Percentiles rank a stretch among this genome's conserved stretches.
Conservation (phyloP, 176 grass and related monocot species). For the Olyra latifolia region DNA sequence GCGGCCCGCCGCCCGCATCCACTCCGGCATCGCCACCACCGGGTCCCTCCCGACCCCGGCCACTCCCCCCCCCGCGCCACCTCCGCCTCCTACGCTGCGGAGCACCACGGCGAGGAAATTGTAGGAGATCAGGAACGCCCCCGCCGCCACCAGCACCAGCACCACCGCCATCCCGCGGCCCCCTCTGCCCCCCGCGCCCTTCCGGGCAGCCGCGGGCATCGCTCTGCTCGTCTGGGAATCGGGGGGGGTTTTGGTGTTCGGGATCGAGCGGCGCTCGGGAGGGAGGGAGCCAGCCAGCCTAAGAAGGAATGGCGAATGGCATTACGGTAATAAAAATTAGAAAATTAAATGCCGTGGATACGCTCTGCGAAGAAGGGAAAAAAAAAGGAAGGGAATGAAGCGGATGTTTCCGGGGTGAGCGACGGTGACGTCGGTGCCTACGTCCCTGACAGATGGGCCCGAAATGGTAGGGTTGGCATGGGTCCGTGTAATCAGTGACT, state of each 20-base stretch:
- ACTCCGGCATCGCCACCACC: conserved; percentile 48
- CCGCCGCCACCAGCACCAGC: conserved; percentile 40
- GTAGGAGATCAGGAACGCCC: conserved; percentile 66
- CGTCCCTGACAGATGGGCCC: neutral
- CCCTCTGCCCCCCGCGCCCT: conserved; percentile 10
- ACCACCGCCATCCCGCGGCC: neutral
- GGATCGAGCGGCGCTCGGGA: conserved; percentile 28
- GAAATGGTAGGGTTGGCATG: accelerated
- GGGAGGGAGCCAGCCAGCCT: conserved; percentile 10
- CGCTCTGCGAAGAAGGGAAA: neutral
- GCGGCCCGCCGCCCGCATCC: conserved; percentile 22
- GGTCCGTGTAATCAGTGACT: neutral
- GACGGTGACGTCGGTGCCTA: neutral
- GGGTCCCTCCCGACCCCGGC: conserved; percentile 29
- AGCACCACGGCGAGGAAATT: conserved; percentile 45
- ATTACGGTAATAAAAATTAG: neutral
- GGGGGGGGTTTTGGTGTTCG: conserved; percentile 2
- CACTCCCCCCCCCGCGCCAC: neutral
- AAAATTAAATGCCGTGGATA: neutral
- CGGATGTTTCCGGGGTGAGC: neutral
- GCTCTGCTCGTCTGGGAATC: conserved; percentile 14
- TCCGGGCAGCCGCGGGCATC: conserved; percentile 49
- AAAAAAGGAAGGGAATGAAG: neutral
- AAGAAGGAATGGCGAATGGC: neutral
- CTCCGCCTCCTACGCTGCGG: neutral